Percentiles rank a stretch among this genome's conserved stretches.
phyloP scores from a whole-genome alignment of 208 protist genomes.

The Crithidia fasciculata region DNA sequence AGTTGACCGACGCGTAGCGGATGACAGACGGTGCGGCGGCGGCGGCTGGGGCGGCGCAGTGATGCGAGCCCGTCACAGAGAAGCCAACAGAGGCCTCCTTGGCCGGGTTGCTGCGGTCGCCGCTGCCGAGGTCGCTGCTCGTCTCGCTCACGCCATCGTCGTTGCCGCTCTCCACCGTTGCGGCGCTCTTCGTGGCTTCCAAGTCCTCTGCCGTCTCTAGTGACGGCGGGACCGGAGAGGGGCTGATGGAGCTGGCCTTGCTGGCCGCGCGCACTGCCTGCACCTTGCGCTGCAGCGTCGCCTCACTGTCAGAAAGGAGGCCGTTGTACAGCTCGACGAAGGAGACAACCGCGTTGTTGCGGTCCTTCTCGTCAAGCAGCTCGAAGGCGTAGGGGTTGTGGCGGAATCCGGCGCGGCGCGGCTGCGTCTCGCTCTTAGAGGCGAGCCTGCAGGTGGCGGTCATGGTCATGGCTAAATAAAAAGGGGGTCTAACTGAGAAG shows the following conservation, averaged over 20 bases:
- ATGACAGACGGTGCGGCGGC: constrained; percentile 28
- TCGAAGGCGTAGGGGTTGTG: constrained; percentile 57
- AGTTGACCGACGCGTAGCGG: constrained; percentile 88
- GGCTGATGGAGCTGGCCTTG: constrained; percentile 13
- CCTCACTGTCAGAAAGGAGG: neutral
- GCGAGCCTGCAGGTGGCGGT: neutral
- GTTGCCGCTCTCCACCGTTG: constrained; percentile 24
- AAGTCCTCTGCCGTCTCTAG: neutral
- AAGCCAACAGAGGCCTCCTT: constrained; percentile 2
- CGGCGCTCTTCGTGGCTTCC: constrained; percentile 1
- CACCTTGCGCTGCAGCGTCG: constrained; percentile 1
- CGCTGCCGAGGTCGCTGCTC: constrained; percentile 38
- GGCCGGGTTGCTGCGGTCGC: constrained; percentile 8
- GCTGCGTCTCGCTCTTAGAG: neutral
- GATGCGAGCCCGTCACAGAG: constrained; percentile 25
- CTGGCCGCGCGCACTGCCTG: neutral
- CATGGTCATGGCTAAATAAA: constrained; percentile 5
- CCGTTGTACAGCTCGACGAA: constrained; percentile 29
- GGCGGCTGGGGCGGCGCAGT: neutral
- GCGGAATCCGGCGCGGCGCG: constrained; percentile 28
- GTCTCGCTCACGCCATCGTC: constrained; percentile 61
- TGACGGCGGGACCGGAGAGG: neutral
- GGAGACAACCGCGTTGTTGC: constrained; percentile 18
- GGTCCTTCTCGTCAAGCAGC: constrained; percentile 33
- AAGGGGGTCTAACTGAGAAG: neutral